Base-by-base conservation (phyloP, 148 eudicot species). In the Diospyros lotus region DNA sequence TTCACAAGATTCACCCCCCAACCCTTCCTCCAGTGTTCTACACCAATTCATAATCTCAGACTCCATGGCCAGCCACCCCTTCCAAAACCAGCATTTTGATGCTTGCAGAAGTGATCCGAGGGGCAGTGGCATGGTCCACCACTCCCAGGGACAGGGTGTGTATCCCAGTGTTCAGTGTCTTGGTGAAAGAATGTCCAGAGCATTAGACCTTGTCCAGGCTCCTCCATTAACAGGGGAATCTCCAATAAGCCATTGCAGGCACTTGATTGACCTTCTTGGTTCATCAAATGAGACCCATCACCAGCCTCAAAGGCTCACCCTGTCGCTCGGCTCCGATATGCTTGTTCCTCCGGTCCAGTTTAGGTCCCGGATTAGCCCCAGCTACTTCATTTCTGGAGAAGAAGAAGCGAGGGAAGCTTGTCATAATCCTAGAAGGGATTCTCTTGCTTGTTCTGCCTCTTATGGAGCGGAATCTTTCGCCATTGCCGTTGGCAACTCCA, bases 1-100 rank as follows among this genome's bases (percentile, higher is more conserved):
- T 81, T 87, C 89, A 65, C 86, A 85, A 74, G 91, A 87, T 45
- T 83, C 88, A 48, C 78, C 87, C 55, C 80, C 86, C 64, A 81
- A 81, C 76, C 78, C 87, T 64, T 73, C 74, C 75, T 81, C 89
- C 67, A 86, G 68, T 79, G 86, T 80, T 59, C 60, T 93, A 44
- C 98, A 94, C 75, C 90, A 89, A 41, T 91, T 94, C 78, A 73
- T 88, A 8, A 64, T 80, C 75, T 77, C 94, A 76, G 78, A 83
- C 58, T 76, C 84, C 62, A 76, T 82, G 76, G 3, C 86, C 43
- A 62, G 65, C 45, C 90, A 88, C 86, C 91, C 84, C 44, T 83
- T 82, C 73, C 77, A 69, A 43, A 87, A 82, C 85, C 88, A 90
- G 61, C 87, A 84, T 73, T 90, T 84, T 65, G 81, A 81, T 79